Evolutionary conservation across 352 stramenopile species (phyloP), one percentile per base, ranked within the genome.

Genomic region (Peronospora destructor): DNA sequence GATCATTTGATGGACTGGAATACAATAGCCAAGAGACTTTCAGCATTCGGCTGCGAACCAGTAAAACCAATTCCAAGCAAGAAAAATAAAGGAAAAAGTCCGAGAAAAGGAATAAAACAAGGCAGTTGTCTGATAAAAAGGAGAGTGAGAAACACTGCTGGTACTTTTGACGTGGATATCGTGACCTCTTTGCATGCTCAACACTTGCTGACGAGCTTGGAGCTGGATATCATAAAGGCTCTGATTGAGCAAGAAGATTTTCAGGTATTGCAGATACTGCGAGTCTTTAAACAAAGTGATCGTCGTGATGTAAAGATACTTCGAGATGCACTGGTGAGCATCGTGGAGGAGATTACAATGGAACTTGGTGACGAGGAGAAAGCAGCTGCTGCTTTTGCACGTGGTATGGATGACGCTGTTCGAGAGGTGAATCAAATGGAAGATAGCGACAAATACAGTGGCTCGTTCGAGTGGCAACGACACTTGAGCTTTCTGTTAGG

Each of bases 281-380:
- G 47, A 3, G 57, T 64, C 30, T 88, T 71, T 45, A 59, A 88
- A 16, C 52, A 59, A n/a, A 53, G 53, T 26, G 47, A 63, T 39
- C 37, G 53, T 32, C 61, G 59, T 0, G 45, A 76, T 16, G 48
- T 74, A 2, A 9, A 34, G 14, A 33, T 47, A 6, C 54, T 86
- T n/a, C 65, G 67, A 38, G 58, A 84, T 16, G 62, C 74, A 6
- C 52, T 86, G 0, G 76, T 87, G 6, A 25, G 34, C 6, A 71
- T 85, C 11, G 76, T 85, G 11, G 72, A 77, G 25, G 72, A 87
- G 37, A 81, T 87, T 35, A 85, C 73, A 21, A 56, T 67, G 37
- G 76, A 85, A 45, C 41, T 85, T 2, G 71, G 71, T 14, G 76
- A 87, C 29, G 76, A 87, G 28, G 73, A 87, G 47, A 84, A 80